A percentile compares a stretch with the other conserved stretches of the same genome.
phyloP scores from a whole-genome alignment of 202 grass and related monocot genomes.

The Panicum hallii region DNA sequence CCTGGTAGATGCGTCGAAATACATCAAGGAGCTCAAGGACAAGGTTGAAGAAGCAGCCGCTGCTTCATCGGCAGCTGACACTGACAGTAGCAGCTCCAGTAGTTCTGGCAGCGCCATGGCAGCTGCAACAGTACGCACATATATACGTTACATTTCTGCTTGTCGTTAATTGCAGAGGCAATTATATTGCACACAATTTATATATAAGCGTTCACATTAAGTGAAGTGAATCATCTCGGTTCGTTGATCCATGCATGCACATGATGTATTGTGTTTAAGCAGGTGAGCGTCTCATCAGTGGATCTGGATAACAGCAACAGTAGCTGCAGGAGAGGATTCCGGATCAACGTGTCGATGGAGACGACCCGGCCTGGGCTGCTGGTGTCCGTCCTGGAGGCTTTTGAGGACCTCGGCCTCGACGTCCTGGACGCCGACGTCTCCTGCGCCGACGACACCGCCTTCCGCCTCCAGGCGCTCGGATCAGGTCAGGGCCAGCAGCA shows the following conservation, averaged over 20 bases:
- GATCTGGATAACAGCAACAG: constrained; percentile 20
- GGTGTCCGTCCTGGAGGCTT: constrained; percentile 56
- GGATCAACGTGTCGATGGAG: constrained; percentile 57
- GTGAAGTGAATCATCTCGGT: neutral
- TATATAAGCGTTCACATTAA: no score
- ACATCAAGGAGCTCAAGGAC: constrained; percentile 64
- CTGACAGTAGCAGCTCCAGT: neutral
- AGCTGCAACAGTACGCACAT: neutral
- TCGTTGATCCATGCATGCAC: neutral
- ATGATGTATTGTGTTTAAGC: neutral
- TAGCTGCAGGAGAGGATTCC: constrained; percentile 38
- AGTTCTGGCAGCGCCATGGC: neutral
- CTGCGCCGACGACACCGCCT: constrained; percentile 42
- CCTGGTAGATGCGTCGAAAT: constrained; percentile 63
- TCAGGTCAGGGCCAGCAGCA: neutral
- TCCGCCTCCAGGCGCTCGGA: constrained; percentile 54
- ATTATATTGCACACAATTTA: neutral
- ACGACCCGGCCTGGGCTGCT: constrained; percentile 45
- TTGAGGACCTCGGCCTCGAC: constrained; percentile 59
- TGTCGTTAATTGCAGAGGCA: neutral
- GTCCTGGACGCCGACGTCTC: constrained; percentile 59
- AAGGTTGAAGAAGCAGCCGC: constrained; percentile 45
- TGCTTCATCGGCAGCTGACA: neutral
- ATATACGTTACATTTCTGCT: neutral
- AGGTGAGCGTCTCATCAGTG: constrained; percentile 52